phyloP scores from a whole-genome alignment of 306 rosid genomes.

The Citrullus mucosospermus region DNA sequence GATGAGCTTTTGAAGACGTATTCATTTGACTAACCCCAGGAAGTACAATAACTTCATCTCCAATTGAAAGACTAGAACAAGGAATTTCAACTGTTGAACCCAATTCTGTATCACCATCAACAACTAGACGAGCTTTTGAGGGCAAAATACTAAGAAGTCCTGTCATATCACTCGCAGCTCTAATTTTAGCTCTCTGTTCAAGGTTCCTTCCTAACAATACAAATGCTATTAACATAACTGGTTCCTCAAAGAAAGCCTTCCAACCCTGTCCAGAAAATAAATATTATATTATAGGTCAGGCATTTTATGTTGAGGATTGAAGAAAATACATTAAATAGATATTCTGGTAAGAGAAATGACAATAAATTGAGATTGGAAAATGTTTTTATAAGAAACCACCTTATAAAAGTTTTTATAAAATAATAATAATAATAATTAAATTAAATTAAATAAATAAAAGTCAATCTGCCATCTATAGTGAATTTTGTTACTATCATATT shows the following conservation, averaged over 20 bases:
- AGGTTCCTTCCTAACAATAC: constrained; percentile 94
- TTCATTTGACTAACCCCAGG: constrained; percentile 70
- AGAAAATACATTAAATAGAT: neutral
- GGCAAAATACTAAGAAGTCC: constrained; percentile 86
- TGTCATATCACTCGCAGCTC: constrained; percentile 97
- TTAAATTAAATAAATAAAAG: neutral
- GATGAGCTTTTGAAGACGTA: neutral
- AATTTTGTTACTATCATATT: neutral
- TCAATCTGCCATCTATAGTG: neutral
- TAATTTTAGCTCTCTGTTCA: constrained; percentile 93
- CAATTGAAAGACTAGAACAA: constrained; percentile 69
- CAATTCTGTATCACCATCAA: constrained; percentile 31
- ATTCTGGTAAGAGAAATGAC: neutral
- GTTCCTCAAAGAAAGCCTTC: constrained; percentile 98
- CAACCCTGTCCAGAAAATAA: constrained; percentile 62
- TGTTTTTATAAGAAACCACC: neutral
- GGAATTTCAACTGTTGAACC: constrained; percentile 77
- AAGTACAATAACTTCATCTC: constrained; percentile 70
- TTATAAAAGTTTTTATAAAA: neutral
- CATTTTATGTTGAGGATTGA: neutral
- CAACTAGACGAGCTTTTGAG: constrained; percentile 85
- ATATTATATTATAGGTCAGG: neutral
- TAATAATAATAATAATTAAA: too few species aligned
- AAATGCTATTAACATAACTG: constrained; percentile 94
- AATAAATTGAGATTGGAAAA: neutral